phyloP scores from a whole-genome alignment of 1,139 yeast genomes.

The Pichia sp. region DNA sequence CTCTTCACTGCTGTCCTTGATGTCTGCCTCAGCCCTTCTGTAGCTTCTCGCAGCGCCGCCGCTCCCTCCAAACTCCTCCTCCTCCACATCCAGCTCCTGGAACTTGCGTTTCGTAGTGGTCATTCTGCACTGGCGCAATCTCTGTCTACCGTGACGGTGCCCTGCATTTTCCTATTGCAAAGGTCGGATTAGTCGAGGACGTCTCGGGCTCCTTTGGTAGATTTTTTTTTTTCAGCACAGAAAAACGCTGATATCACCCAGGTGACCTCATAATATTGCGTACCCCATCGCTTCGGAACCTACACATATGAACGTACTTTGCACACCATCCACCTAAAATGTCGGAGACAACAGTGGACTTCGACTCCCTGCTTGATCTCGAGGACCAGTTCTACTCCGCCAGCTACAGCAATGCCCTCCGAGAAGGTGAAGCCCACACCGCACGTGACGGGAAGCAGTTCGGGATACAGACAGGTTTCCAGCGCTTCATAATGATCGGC shows the following conservation, averaged over 20 bases:
- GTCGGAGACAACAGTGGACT: not conserved
- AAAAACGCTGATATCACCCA: too few species aligned
- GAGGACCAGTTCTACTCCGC: conserved; percentile 45
- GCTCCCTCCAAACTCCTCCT: too few species aligned
- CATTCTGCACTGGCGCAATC: not conserved
- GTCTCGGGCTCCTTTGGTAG: too few species aligned
- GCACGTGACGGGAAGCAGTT: conserved; percentile 48
- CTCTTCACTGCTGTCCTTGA: conserved; percentile 19
- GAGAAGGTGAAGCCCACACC: conserved; percentile 37
- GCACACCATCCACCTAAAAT: not conserved
- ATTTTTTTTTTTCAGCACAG: too few species aligned
- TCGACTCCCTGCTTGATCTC: conserved; percentile 35
- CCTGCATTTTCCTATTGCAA: too few species aligned
- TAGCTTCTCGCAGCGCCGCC: too few species aligned
- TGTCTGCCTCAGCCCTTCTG: too few species aligned
- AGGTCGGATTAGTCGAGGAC: too few species aligned
- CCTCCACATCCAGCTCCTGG: not conserved
- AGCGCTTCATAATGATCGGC: conserved; percentile 48
- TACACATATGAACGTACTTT: not conserved
- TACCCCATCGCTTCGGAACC: too few species aligned
- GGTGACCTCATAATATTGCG: too few species aligned
- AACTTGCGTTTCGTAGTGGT: not conserved
- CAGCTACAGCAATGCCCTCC: conserved; percentile 45
- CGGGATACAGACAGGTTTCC: conserved; percentile 59
- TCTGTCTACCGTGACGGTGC: not conserved